Evolutionary conservation across 306 rosid genomes (phyloP).

Genomic region (Casuarina cunninghamiana): DNA sequence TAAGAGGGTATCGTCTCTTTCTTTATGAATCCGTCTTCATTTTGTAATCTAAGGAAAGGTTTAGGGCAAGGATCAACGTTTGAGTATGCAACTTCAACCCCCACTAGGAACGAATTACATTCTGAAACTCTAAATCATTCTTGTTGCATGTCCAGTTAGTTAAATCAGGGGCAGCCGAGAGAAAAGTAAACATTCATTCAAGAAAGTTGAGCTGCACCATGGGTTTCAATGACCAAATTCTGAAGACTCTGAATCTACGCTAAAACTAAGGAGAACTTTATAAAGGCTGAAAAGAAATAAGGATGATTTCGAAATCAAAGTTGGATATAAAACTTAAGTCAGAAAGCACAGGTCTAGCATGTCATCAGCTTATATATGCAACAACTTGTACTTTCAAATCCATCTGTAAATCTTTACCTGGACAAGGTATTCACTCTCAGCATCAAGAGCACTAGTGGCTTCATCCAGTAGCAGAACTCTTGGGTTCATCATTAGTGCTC

Average conservation of each 20-base stretch:
- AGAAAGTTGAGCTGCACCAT: neutral
- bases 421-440: slow-evolving; percentile 75
- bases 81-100: neutral
- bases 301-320: neutral
- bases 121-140: neutral
- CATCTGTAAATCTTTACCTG: slow-evolving; percentile 38
- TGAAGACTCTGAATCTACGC: neutral
- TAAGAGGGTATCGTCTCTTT: neutral
- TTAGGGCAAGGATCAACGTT: neutral
- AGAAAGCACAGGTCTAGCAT: neutral
- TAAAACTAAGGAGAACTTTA: neutral
- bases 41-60: neutral
- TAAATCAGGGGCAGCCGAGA: neutral
- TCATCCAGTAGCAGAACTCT: slow-evolving; percentile 64
- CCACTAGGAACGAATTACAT: neutral
- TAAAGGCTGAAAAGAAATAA: too few relatives aligned
- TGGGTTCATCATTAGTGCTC: slow-evolving; percentile 70
- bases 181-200: neutral
- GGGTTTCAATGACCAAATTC: neutral
- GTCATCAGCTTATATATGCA: neutral
- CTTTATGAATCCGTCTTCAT: too few relatives aligned
- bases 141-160: neutral
- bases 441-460: slow-evolving; percentile 83
- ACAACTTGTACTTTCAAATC: neutral
- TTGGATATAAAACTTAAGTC: neutral